Base-by-base conservation (phyloP, 2,329 filamentous ascomycete genomes). In the Trichophyton equinum region DNA sequence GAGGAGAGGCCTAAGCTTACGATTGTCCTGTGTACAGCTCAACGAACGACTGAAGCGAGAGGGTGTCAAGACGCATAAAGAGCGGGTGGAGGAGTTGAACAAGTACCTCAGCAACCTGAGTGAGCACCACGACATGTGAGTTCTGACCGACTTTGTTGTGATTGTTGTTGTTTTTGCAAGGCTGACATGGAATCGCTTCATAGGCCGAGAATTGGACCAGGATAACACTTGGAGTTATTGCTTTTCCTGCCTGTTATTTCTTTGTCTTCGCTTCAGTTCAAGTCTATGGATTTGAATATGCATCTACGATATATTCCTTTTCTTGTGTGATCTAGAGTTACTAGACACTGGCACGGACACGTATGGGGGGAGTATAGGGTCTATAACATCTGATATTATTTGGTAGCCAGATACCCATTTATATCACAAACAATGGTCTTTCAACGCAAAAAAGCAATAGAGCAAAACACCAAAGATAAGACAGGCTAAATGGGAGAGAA, bases 111-210 rank as follows among this genome's bases (percentile, higher is more conserved):
- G 89, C 65, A 88, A 86, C 66, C 76, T 99, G 69, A 96, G 89
- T 75, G 94, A 99, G 76, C 94, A 99, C 76, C 92, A 99, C 74
- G 94, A 99, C 72, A 99, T 99, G 91, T 81, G 75, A 67, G 77
- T 73, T 33, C 4, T 7, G 11, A 44, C 36, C 8, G 36, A 4
- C 13, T 27, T 42, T 51, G 11, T 56, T 30, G 33, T 18, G 18
- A 18, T 13, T 13, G 13, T 13, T 55, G 53, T 42, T 58, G 60
- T 20, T 13, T 38, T 11, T n/a, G 60, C 25, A 65, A 69, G 55
- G 68, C 64, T 46, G 33, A 57, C 61, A 15, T 36, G 49, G 58
- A 33, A 46, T 25, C 42, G 27, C 20, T 56, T 36, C 38, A 58
- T 59, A 74, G 73, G 72, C 72, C 71, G 53, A 74, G 73, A 65